phyloP scores from a whole-genome alignment of 306 rosid genomes.

The Begonia peltatifolia region DNA sequence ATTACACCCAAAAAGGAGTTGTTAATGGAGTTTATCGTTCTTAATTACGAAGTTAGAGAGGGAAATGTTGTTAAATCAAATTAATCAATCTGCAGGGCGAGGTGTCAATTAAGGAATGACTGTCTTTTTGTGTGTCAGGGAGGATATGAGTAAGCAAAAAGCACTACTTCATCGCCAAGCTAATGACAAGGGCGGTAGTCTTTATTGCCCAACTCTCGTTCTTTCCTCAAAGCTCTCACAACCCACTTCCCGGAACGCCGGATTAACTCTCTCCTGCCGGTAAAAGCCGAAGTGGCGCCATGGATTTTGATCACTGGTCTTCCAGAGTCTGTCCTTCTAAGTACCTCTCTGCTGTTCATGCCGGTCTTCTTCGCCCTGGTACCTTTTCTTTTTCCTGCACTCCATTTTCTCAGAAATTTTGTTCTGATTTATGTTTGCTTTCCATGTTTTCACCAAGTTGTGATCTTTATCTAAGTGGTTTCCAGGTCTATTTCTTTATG shows the following conservation, averaged over 20 bases:
- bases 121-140: conserved; percentile 7
- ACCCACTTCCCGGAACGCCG: conserved; percentile 3
- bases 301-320: conserved; percentile 71
- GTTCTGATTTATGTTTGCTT: background rate
- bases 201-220: background rate
- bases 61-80: background rate
- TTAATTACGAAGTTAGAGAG: background rate
- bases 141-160: conserved; percentile 8
- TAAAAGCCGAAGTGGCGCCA: conserved; percentile 13
- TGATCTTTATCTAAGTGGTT: too few species aligned
- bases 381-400: conserved; percentile 7
- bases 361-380: conserved; percentile 66
- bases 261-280: conserved; percentile 2
- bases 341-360: conserved; percentile 47
- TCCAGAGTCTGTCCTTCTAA: conserved; percentile 36
- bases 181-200: conserved; percentile 1
- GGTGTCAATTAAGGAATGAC: conserved; percentile 4
- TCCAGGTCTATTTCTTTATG: too few species aligned
- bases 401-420: background rate
- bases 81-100: background rate
- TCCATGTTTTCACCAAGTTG: too few species aligned
- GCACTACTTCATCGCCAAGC: conserved; percentile 4
- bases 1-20: too few species aligned
- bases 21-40: too few species aligned
- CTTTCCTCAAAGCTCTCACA: conserved; percentile 8